Evolutionary conservation across 2,329 filamentous ascomycete species (phyloP), one percentile per base, ranked within the genome.

Genomic region (Neoscytalidium dimidiatum): DNA sequence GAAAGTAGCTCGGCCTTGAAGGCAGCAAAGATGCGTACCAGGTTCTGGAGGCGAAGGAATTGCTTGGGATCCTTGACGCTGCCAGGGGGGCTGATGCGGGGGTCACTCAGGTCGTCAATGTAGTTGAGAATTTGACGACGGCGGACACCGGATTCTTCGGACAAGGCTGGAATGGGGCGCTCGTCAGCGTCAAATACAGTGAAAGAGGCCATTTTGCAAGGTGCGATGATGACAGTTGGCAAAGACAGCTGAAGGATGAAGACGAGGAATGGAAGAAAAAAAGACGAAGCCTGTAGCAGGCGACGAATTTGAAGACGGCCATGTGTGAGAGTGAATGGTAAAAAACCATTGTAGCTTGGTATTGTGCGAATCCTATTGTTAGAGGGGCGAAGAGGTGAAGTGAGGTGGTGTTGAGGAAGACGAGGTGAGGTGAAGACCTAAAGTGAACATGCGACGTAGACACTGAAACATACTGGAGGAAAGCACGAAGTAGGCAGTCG

Each of bases 11-110:
- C 57, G 13, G 46, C 46, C 28, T 58, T 52, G 56, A 65, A 62
- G 17, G 52, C 28, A 17, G 46, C 29, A 33, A 71, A 62, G 19
- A 67, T 48, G 35, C 29, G 58, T 33, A 68, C 65, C 31, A 69
- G 67, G 8, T 41, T 56, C 3, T 68, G 44, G 21, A 70, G 66
- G 43, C 69, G 64, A 43, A 35, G 46, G 26, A 46, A 41, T n/a
- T 65, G 63, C 17, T 44, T 14, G n/a, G 63, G 43, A 11, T 65
- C 14, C 28, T 63, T 6, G 51, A 58, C 2, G 28, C 21, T 48
- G 35, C 51, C 43, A 14, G 61, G 41, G 14, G 62, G 61, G 28
- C 52, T 23, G 41, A n/a, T 8, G 21, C 49, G 23, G 3, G 53
- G 43, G 46, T 66, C 35, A 13, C 56, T 38, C 43, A 64, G 51